Evolutionary conservation across 2,329 filamentous ascomycete species (phyloP), one percentile per base, ranked within the genome.

Genomic region (Hymenoscyphus scutula): DNA sequence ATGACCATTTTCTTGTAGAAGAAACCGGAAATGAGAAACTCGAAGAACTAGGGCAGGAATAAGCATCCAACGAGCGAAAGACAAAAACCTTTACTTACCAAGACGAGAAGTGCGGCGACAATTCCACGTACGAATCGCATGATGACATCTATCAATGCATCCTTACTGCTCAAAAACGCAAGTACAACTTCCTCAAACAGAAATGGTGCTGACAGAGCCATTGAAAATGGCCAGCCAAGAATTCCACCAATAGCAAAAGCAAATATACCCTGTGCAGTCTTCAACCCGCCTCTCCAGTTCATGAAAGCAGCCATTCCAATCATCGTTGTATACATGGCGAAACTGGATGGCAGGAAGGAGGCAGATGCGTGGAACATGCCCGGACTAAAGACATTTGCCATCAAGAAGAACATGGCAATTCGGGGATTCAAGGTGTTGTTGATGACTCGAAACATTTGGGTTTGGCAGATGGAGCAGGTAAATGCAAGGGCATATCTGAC

Each of bases 241-340:
- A 96, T 82, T 7, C 89, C 90, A 34, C 91, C 95, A 8, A 92
- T 79, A 15, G 91, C 92, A 73, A 98, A 96, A 88, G 91, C 97
- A 76, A 91, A 89, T 65, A 99, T 92, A 41, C 91, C 95, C 72
- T 86, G 83, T 0, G 90, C 88, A 0, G 91, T 96, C 75, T 89
- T 91, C 54, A 92, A 79, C 0, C 91, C 90, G 23, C 88, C 88
- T 41, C 84, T 84, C 89, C 91, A 95, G 76, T 97, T 91, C 84
- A 99, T 89, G 76, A 98, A 99, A 0, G 91, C 87, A 1, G 92
- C 85, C 61, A 92, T 85, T 11, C 93, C 95, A 7, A 98, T 80
- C 82, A 95, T 95, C 15, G 86, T 88, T 64, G 88, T 90, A 75
- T 96, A 97, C 95, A 99, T 99, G 72, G 95, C 90, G 73, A 99